phyloP scores from a whole-genome alignment of 345 rosid species.

The Salix koriyanagi region DNA sequence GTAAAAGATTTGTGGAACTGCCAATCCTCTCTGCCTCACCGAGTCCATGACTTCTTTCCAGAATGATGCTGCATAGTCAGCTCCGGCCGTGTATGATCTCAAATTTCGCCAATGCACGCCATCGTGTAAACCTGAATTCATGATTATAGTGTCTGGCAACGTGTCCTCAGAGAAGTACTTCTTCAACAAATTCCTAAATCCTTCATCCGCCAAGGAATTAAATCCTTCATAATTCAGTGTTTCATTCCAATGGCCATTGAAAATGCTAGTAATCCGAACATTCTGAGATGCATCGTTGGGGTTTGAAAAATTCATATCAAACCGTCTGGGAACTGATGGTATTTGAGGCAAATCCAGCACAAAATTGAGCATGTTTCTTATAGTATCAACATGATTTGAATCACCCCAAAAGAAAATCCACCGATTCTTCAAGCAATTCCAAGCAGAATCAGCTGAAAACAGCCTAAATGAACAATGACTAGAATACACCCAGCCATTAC shows the following conservation, averaged over 20 bases:
- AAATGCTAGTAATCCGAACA: slow-evolving; percentile 85
- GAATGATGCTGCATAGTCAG: slow-evolving; percentile 58
- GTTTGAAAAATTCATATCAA: slow-evolving; percentile 71
- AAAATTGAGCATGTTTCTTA: slow-evolving; percentile 78
- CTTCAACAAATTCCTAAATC: slow-evolving; percentile 57
- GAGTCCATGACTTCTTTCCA: slow-evolving; percentile 71
- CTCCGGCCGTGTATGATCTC: slow-evolving; percentile 54
- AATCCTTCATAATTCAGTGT: slow-evolving; percentile 81
- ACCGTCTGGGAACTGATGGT: slow-evolving; percentile 70
- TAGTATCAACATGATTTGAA: slow-evolving; percentile 87
- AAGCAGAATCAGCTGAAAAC: slow-evolving; percentile 53
- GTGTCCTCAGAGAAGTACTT: slow-evolving; percentile 64
- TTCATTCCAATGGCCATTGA: slow-evolving; percentile 89
- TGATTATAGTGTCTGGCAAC: slow-evolving; percentile 68
- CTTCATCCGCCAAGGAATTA: slow-evolving; percentile 61
- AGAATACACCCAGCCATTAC: slow-evolving; percentile 97
- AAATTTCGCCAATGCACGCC: slow-evolving; percentile 61
- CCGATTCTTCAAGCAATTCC: slow-evolving; percentile 68
- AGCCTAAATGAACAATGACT: slow-evolving; percentile 74
- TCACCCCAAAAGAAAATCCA: slow-evolving; percentile 99
- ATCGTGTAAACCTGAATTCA: slow-evolving; percentile 92
- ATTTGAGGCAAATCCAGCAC: slow-evolving; percentile 63
- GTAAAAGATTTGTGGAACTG: slow-evolving; percentile 54
- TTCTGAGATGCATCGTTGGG: slow-evolving; percentile 57
- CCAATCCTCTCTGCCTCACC: slow-evolving; percentile 53